Conservation (phyloP, 2,329 filamentous ascomycete genomes). For the Fusarium pseudoanthophilum region DNA sequence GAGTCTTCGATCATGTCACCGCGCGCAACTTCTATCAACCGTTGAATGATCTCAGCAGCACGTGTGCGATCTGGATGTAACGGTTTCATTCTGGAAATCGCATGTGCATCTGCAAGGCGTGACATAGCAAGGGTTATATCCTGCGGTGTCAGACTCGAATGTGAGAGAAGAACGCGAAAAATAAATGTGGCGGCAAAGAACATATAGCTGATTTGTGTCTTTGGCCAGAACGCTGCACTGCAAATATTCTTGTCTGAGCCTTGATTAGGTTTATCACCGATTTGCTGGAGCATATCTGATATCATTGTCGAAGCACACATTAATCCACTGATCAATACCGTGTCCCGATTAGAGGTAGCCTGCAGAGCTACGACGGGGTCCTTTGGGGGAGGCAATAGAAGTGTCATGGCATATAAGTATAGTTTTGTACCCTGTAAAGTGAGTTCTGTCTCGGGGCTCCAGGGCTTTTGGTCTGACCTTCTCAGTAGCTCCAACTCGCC, state of each 20-base stretch:
- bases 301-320: not conserved
- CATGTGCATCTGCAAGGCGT: not conserved
- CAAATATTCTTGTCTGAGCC: accelerated
- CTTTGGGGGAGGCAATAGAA: not conserved
- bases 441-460: not conserved
- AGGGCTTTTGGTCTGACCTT: not conserved
- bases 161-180: not conserved
- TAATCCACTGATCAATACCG: not conserved
- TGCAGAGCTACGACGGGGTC: not conserved
- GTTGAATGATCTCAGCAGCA: not conserved
- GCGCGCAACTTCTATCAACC: not conserved
- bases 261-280: too few species aligned
- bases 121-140: not conserved
- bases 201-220: not conserved
- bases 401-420: not conserved
- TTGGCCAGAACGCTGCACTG: not conserved
- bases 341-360: not conserved
- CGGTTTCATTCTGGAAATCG: not conserved
- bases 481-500: not conserved
- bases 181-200: not conserved
- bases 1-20: not conserved
- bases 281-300: not conserved
- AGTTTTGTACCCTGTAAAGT: not conserved
- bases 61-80: not conserved
- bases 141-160: not conserved